Conservation (phyloP, 345 rosid genomes). For the Populus deltoides region DNA sequence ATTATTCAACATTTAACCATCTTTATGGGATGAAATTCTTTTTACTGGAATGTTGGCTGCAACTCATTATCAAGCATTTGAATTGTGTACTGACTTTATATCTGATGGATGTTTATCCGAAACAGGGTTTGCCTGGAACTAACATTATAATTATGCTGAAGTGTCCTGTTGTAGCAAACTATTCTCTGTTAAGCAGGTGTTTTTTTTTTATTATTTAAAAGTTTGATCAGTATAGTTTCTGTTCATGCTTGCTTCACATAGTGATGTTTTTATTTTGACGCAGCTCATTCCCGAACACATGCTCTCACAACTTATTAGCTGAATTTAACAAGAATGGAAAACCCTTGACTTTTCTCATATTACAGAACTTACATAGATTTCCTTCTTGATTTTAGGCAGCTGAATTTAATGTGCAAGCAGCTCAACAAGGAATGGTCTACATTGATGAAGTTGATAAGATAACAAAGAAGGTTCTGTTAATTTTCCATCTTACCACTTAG, state of each 20-base stretch:
- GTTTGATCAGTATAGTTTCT: too few species aligned
- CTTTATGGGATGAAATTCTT: too few species aligned
- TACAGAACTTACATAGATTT: background rate
- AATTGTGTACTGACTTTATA: too few species aligned
- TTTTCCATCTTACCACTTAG: background rate
- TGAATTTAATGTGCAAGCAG: slow-evolving; percentile 90
- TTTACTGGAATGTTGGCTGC: too few species aligned
- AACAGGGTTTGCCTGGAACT: background rate
- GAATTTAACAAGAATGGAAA: background rate
- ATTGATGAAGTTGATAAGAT: slow-evolving; percentile 98
- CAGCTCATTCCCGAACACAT: background rate
- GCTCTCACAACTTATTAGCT: background rate
- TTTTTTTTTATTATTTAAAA: background rate
- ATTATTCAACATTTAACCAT: too few species aligned
- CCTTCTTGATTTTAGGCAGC: slow-evolving; percentile 55
- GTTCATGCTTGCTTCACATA: background rate
- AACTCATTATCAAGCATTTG: too few species aligned
- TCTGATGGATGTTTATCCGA: too few species aligned
- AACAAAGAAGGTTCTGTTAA: slow-evolving; percentile 68
- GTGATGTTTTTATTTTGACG: background rate
- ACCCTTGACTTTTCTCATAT: background rate
- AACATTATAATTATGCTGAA: background rate
- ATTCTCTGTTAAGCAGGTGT: background rate
- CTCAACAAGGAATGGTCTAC: slow-evolving; percentile 93
- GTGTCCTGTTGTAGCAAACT: background rate